A percentile compares a stretch with the other conserved stretches of the same genome.
Conservation (phyloP, 768 basidiomycete species). For the Zangia roseola region DNA sequence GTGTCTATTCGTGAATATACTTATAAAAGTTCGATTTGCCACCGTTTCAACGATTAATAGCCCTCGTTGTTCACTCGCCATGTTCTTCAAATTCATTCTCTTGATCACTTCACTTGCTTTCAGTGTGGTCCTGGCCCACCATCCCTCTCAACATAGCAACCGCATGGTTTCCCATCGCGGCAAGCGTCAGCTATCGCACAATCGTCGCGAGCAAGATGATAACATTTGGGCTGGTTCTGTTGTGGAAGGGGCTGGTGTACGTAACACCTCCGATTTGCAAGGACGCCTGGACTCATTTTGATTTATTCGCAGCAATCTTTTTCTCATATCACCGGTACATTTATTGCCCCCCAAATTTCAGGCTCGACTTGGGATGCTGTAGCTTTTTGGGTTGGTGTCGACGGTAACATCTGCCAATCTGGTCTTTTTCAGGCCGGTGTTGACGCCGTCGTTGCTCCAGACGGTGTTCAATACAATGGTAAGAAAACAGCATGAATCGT, state of each 20-base stretch:
- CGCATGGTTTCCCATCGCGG: neutral
- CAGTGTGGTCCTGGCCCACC: neutral
- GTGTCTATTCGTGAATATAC: too few species aligned
- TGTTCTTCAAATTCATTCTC: neutral
- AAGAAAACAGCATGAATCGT: neutral
- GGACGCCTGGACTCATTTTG: neutral
- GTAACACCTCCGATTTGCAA: neutral
- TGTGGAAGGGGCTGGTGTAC: neutral
- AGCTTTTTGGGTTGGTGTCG: constrained; percentile 9
- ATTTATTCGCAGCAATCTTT: constrained; percentile 2
- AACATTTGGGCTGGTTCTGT: constrained; percentile 5
- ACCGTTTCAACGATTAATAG: too few species aligned
- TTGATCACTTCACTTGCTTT: neutral
- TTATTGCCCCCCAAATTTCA: constrained; percentile 1
- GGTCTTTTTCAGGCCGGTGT: constrained; percentile 6
- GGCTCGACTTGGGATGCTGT: neutral
- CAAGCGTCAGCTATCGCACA: neutral
- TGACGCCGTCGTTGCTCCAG: neutral
- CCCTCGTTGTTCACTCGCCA: neutral
- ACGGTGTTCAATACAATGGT: neutral
- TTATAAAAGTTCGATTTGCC: too few species aligned
- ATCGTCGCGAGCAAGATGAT: neutral
- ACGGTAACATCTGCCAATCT: neutral
- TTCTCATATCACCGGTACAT: constrained; percentile 1
- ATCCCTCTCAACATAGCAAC: neutral